Base-by-base conservation (phyloP, 305 asterid species). In the Fraxinus sp. region DNA sequence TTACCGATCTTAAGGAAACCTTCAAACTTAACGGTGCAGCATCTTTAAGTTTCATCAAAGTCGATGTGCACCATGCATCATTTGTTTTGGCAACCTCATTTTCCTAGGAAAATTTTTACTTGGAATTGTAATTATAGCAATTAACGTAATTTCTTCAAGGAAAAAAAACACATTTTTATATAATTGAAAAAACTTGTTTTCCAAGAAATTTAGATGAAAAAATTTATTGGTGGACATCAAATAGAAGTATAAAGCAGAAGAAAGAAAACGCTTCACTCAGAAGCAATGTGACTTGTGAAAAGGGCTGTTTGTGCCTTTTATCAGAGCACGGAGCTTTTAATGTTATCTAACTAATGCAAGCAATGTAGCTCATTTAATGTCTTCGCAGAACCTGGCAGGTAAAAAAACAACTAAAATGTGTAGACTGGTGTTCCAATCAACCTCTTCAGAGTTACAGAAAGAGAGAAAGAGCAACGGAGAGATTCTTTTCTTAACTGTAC, bases 11-110 rank as follows among this genome's bases (percentile, higher is more conserved):
- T 85, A 94, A 86, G 39, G 99, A 82, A 85, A 96, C 98, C 89
- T 96, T 94, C 95, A 94, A 90, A 90, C 99, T 96, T 88, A 94
- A 85, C 46, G 97, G 98, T 9, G 99, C 89, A 24, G 93, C 89
- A 80, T 93, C 90, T 81, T 90, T 89, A 64, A 96, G 97, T 86
- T 90, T 96, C 87, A 83, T 86, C 87, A 93, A 81, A 68, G 97
- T 89, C 57, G 93, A 90, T 52, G 49, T 64, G 75, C 95, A 92
- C 97, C 97, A 94, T 3, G 82, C 76, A 72, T 96, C 95, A 5
- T 92, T 89, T 76, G 94, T 91, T 89, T 82, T 91, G 76, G 91
- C 91, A 75, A 93, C 95, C 90, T 92, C 98, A 57, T 83, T 89
- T 90, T 93, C 92, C 98, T 94, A 84, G 10, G 33, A 83, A 70